Percentiles rank a stretch among this genome's conserved stretches.
phyloP scores from a whole-genome alignment of 2,329 filamentous ascomycete genomes.

The Apiospora saccharicola region DNA sequence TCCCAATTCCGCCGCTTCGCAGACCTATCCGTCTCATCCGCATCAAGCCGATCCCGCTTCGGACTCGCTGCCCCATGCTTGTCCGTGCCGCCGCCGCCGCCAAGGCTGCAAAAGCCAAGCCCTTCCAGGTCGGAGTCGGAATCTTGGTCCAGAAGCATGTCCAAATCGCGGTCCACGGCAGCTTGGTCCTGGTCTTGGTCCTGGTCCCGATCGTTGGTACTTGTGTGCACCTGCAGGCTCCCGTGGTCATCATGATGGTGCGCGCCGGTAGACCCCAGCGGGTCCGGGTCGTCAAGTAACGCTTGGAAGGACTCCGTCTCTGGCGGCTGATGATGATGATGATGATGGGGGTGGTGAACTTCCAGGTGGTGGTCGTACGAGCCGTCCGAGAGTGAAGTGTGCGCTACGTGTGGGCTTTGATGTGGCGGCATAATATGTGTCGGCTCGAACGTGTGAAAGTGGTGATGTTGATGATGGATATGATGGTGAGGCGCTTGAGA shows the following conservation, averaged over 20 bases:
- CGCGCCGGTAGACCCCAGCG: slow-evolving; percentile 40
- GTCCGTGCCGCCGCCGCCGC: slow-evolving; percentile 23
- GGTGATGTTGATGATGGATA: slow-evolving; percentile 37
- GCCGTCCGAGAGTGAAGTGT: slow-evolving; percentile 30
- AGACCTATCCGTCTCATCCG: slow-evolving; percentile 24
- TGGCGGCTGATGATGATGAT: slow-evolving; percentile 32
- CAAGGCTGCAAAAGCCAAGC: slow-evolving; percentile 21
- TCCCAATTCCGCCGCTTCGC: slow-evolving; percentile 30
- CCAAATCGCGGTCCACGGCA: slow-evolving; percentile 39
- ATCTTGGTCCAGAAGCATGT: slow-evolving; percentile 41
- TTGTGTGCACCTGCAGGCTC: background rate
- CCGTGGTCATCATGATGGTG: slow-evolving; percentile 25
- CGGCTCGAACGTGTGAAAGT: slow-evolving; percentile 43
- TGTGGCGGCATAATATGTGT: slow-evolving; percentile 24
- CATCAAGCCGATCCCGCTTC: slow-evolving; percentile 23
- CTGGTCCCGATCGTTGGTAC: slow-evolving; percentile 25
- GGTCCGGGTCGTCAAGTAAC: slow-evolving; percentile 57
- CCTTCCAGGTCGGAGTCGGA: slow-evolving; percentile 37
- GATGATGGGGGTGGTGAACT: slow-evolving; percentile 35
- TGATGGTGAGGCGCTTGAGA: slow-evolving; percentile 47
- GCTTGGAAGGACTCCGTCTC: slow-evolving; percentile 61
- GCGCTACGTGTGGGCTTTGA: slow-evolving; percentile 31
- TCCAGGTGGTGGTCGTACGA: slow-evolving; percentile 34
- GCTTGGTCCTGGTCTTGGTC: slow-evolving; percentile 35
- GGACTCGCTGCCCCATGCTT: background rate